Conservation (phyloP, 345 rosid genomes). For the Bretschneidera sinensis region DNA sequence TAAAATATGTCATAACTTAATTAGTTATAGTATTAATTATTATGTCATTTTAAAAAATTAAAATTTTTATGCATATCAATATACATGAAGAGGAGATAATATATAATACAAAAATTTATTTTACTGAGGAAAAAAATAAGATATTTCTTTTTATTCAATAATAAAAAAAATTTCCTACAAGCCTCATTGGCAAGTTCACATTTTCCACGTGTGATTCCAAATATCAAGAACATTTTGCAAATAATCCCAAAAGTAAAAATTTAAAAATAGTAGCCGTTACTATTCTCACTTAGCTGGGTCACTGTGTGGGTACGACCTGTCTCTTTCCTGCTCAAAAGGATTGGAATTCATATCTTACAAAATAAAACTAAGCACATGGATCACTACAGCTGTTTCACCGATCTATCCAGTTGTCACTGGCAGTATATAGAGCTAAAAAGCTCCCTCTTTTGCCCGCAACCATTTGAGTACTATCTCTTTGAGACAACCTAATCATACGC, state of each 20-base stretch:
- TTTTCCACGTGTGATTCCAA: constrained; percentile 43
- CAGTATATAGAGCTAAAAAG: constrained; percentile 16
- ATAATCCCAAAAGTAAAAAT: constrained; percentile 9
- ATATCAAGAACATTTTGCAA: constrained; percentile 5
- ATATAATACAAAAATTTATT: too few relatives aligned
- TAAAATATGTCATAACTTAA: too few relatives aligned
- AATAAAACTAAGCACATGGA: background rate
- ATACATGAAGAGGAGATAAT: too few relatives aligned
- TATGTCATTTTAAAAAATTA: too few relatives aligned
- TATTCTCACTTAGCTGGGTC: constrained; percentile 27
- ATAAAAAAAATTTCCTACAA: too few relatives aligned
- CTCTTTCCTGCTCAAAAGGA: too few relatives aligned
- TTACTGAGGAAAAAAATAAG: too few relatives aligned
- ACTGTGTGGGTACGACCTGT: constrained; percentile 18
- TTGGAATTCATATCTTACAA: background rate
- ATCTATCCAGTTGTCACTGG: constrained; percentile 46
- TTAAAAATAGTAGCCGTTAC: constrained; percentile 43
- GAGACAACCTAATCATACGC: background rate
- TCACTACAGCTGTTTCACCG: constrained; percentile 28
- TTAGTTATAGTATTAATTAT: too few relatives aligned
- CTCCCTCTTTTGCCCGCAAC: constrained; percentile 16
- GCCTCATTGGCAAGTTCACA: constrained; percentile 21
- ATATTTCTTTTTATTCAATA: too few relatives aligned
- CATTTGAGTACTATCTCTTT: constrained; percentile 14
- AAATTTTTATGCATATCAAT: too few relatives aligned